A percentile compares a stretch with the other conserved stretches of the same genome.
Conservation (phyloP, 345 rosid species). For the Toxicodendron radicans region DNA sequence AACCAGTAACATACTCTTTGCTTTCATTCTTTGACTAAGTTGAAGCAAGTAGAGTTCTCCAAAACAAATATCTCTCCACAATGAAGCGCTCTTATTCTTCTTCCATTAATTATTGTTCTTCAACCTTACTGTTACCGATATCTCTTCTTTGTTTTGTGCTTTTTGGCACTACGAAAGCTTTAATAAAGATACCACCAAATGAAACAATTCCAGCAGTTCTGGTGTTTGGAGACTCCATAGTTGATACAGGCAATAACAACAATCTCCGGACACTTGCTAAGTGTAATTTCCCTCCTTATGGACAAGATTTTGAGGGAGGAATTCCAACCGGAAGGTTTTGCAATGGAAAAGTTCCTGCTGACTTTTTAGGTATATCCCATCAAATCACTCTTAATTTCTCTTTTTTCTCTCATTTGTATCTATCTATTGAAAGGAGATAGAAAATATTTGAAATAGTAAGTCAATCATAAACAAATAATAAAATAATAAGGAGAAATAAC, state of each 20-base stretch:
- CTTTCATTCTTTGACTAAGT: not conserved
- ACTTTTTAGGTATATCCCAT: conserved; percentile 48
- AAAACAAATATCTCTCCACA: not conserved
- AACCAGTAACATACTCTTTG: not conserved
- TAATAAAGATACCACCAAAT: conserved; percentile 33
- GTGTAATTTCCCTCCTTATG: conserved; percentile 73
- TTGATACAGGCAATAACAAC: conserved; percentile 84
- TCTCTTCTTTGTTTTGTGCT: not conserved
- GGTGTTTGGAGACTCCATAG: conserved; percentile 84
- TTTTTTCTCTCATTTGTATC: not conserved
- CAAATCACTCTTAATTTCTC: not conserved
- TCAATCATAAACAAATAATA: too few species aligned
- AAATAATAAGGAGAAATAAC: too few species aligned
- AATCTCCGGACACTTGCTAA: conserved; percentile 43
- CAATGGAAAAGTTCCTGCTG: conserved; percentile 75
- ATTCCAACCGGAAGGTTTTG: conserved; percentile 75
- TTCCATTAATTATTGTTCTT: not conserved
- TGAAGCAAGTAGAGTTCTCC: not conserved
- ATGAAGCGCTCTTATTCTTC: not conserved
- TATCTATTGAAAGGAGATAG: too few species aligned
- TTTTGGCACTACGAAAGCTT: conserved; percentile 7
- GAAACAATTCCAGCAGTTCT: conserved; percentile 50
- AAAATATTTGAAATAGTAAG: too few species aligned
- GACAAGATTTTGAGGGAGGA: conserved; percentile 54
- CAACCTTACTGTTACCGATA: not conserved